Evolutionary conservation across 805 yeast genomes (phyloP).

Genomic region (Jamesozyma gamospora): DNA sequence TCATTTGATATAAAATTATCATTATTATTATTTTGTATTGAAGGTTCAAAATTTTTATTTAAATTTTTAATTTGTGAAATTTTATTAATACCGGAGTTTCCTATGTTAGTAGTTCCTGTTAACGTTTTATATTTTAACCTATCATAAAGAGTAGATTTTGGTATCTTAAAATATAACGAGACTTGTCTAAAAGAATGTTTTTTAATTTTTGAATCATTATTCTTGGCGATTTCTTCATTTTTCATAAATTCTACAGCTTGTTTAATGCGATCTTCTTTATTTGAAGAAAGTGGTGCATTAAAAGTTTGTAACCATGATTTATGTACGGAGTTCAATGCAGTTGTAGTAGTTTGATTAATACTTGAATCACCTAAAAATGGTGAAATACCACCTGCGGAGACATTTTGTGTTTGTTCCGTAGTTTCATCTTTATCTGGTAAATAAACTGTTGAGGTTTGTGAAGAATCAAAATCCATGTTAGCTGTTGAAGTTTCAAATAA

Average conservation of each 20-base stretch:
- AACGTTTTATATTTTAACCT: constrained; percentile 9
- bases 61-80: background rate
- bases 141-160: constrained; percentile 22
- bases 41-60: background rate
- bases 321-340: constrained; percentile 15
- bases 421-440: background rate
- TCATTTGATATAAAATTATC: background rate
- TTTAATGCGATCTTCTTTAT: constrained; percentile 19
- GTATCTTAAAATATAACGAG: constrained; percentile 19
- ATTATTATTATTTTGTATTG: background rate
- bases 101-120: background rate
- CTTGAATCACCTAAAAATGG: constrained; percentile 4
- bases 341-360: constrained; percentile 9
- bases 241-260: constrained; percentile 19
- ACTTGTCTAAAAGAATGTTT: constrained; percentile 20
- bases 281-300: constrained; percentile 41
- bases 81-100: background rate
- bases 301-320: constrained; percentile 12
- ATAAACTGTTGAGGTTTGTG: background rate
- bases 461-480: background rate
- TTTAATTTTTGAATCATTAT: constrained; percentile 8
- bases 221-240: constrained; percentile 9
- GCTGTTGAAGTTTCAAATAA: background rate
- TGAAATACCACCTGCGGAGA: background rate
- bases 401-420: background rate